phyloP scores from a whole-genome alignment of 441 rosid genomes.

The Gossypium gossypioides region DNA sequence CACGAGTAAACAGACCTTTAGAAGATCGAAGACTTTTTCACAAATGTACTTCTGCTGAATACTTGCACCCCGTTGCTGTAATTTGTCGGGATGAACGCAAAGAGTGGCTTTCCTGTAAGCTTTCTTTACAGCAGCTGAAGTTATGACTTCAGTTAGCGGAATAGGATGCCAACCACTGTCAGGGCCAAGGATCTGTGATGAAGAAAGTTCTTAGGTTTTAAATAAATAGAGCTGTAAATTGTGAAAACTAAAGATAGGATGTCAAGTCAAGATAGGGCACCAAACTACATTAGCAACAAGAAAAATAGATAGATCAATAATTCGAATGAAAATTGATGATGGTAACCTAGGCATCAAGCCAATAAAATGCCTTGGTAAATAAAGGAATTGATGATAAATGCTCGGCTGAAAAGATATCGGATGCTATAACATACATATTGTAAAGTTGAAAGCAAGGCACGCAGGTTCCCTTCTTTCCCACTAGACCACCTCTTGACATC shows the following conservation, averaged over 20 bases:
- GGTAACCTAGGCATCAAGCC: slow-evolving; percentile 1
- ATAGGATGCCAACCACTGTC: slow-evolving; percentile 88
- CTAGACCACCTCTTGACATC: slow-evolving; percentile 93
- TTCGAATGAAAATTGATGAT: background rate
- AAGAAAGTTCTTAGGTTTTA: background rate
- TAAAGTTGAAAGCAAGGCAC: slow-evolving; percentile 87
- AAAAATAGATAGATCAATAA: background rate
- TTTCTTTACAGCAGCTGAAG: slow-evolving; percentile 82
- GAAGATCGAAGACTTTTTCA: slow-evolving; percentile 90
- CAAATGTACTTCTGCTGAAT: slow-evolving; percentile 83
- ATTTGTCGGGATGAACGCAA: slow-evolving; percentile 88
- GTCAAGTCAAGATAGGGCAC: background rate
- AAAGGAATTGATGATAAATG: slow-evolving; percentile 9
- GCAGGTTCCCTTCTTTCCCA: slow-evolving; percentile 87
- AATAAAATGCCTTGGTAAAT: background rate
- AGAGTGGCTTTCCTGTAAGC: slow-evolving; percentile 96
- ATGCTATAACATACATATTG: slow-evolving; percentile 60
- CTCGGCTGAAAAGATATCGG: background rate
- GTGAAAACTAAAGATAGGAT: background rate
- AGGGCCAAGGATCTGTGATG: slow-evolving; percentile 66
- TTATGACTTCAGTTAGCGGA: slow-evolving; percentile 87
- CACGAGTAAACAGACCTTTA: slow-evolving; percentile 42
- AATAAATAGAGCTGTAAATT: background rate
- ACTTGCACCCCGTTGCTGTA: slow-evolving; percentile 82
- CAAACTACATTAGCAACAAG: background rate